Conservation (phyloP, 2,329 filamentous ascomycete genomes). For the Microcyclosporella mali region DNA sequence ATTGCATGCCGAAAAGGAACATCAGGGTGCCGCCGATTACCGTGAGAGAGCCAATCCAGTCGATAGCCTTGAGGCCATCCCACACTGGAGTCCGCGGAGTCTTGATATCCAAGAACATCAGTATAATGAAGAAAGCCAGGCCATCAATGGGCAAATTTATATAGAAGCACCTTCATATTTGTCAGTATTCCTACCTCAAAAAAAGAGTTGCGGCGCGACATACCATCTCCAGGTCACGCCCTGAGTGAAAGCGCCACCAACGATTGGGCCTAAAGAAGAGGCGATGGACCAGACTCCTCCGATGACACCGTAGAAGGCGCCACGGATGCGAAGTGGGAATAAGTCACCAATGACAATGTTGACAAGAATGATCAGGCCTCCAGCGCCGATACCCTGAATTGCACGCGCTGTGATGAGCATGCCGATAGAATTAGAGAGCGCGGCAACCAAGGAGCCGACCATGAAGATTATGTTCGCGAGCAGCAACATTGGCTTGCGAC, state of each 20-base stretch:
- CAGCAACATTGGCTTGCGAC: conserved; percentile 55
- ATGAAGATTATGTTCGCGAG: conserved; percentile 53
- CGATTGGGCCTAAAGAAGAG: conserved; percentile 57
- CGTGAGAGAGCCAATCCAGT: conserved; percentile 58
- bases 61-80: conserved; percentile 58
- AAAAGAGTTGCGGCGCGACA: conserved; percentile 36
- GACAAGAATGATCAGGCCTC: conserved; percentile 57
- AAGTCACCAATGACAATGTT: conserved; percentile 60
- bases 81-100: conserved; percentile 58
- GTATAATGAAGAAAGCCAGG: conserved; percentile 51
- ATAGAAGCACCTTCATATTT: conserved; percentile 36
- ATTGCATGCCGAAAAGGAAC: conserved; percentile 79
- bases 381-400: conserved; percentile 58
- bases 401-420: conserved; percentile 59
- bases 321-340: conserved; percentile 52
- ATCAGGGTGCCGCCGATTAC: conserved; percentile 76
- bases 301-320: conserved; percentile 59
- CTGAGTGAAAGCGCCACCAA: conserved; percentile 62
- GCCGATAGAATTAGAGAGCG: conserved; percentile 50
- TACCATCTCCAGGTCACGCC: conserved; percentile 62
- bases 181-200: conserved; percentile 1
- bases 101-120: conserved; percentile 61
- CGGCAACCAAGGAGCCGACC: conserved; percentile 55
- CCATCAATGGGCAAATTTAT: conserved; percentile 62
- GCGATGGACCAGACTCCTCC: conserved; percentile 63